Percentiles rank a stretch among this genome's conserved stretches.
Evolutionary conservation across 2,329 filamentous ascomycete species (phyloP).

Genomic region (Xylaria sp.): DNA sequence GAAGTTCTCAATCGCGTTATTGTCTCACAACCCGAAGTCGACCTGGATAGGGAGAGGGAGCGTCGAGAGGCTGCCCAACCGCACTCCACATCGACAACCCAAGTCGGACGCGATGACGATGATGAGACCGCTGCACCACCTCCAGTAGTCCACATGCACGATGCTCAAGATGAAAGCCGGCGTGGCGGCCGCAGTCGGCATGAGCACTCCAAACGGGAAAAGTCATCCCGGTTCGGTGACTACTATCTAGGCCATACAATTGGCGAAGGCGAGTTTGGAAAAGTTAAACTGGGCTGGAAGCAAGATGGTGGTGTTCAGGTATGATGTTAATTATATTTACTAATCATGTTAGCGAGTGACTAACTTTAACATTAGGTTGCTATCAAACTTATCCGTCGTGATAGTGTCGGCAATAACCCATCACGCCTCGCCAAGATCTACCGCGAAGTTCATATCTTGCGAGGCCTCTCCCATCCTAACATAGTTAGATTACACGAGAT

Average conservation of each 20-base stretch:
- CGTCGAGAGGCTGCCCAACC: constrained; percentile 70
- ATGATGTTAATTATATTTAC: constrained; percentile 39
- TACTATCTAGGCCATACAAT: constrained; percentile 96
- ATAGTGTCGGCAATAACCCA: constrained; percentile 87
- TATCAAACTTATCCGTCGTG: constrained; percentile 93
- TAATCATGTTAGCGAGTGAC: background rate
- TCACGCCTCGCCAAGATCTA: constrained; percentile 95
- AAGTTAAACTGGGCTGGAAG: constrained; percentile 99
- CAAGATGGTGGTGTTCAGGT: constrained; percentile 89
- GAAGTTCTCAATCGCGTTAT: constrained; percentile 81
- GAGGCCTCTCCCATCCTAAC: constrained; percentile 90
- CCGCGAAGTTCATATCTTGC: constrained; percentile 92
- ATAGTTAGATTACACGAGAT: constrained; percentile 98
- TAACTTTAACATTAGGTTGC: constrained; percentile 71
- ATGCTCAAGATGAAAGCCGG: constrained; percentile 57
- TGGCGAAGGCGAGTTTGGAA: constrained; percentile 97
- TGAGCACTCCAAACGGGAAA: constrained; percentile 69
- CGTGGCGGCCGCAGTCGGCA: constrained; percentile 66
- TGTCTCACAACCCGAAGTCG: constrained; percentile 78
- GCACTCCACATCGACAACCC: constrained; percentile 48
- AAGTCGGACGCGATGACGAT: constrained; percentile 44
- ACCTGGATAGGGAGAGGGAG: constrained; percentile 76
- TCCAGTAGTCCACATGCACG: constrained; percentile 57
- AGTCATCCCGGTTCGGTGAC: constrained; percentile 90
- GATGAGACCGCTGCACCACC: constrained; percentile 55